Evolutionary conservation across 768 basidiomycete genomes (phyloP), one percentile per base, ranked within the genome.

Genomic region (Macrocybe gigantea): DNA sequence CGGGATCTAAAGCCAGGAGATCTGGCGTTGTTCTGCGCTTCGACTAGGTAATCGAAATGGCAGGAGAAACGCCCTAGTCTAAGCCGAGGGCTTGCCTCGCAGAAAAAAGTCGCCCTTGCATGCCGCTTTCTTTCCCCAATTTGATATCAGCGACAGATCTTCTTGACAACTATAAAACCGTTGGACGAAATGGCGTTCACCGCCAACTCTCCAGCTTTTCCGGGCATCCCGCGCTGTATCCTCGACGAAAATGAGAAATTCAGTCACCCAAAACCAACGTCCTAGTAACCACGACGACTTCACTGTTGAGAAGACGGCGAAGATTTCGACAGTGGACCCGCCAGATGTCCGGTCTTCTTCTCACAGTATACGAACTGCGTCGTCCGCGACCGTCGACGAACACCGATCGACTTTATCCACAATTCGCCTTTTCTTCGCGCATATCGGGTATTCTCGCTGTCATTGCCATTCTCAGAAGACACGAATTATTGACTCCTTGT

Each of bases 361-460:
- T 29, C 49, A 56, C 22, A 65, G 63, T 48, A 50, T 64, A 39
- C 49, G 55, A 8, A 64, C 68, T 36, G 48, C 58, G 11, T 63
- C 71, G 33, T 65, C 64, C 22, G 51, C 60, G 1, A 64, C 60
- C 15, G 49, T 67, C 33, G 63, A 65, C 42, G 56, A 56, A 14
- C 49, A 52, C 50, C 53, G 52, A 13, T 52, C 35, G 47, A 56
- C 65, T 37, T 63, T 83, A 38, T 83, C 86, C 4, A 79, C 78
- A 1, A 49, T 71, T 22, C 77, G 77, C 30, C 74, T 86, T 46
- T 68, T 85, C 43, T 61, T 78, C 39, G 76, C 82, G 15, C 87
- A 88, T 61, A 72, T 86, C 52, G 87, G 87, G 87, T 87, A 64
- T 50, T n/a, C 47, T 31, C 5, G 39, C 35, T 39, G 13, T 39